These are phyloP conservation scores for Asterophora parasitica DNA, from an alignment of 768 basidiomycete genomes.

Conservation along the genomic window DNA sequence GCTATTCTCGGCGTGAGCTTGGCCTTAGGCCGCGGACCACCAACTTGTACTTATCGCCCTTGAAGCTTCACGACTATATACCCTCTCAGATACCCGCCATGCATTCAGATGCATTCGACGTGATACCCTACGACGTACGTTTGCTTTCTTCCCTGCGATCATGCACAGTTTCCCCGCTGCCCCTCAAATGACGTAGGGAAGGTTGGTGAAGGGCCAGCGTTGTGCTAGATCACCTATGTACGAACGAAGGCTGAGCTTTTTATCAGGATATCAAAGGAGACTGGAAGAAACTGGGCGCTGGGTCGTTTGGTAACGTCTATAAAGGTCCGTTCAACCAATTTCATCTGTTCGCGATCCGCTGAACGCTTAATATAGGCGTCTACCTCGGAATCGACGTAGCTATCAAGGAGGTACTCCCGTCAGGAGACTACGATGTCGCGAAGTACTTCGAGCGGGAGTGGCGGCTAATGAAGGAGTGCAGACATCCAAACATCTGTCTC, in stretches of 20 bases:
- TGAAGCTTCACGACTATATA: neutral
- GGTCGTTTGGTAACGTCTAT: slow-evolving; percentile 91
- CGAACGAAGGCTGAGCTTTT: neutral
- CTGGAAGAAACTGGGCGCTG: slow-evolving; percentile 89
- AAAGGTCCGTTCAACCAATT: slow-evolving; percentile 46
- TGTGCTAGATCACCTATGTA: neutral
- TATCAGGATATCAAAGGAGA: slow-evolving; percentile 77
- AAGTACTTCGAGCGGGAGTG: slow-evolving; percentile 99
- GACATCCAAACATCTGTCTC: slow-evolving; percentile 90
- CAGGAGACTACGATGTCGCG: slow-evolving; percentile 85
- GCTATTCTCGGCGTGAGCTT: too few relatives aligned
- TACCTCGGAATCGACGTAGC: slow-evolving; percentile 97
- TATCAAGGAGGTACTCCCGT: slow-evolving; percentile 93
- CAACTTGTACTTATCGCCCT: neutral
- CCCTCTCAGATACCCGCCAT: slow-evolving; percentile 13
- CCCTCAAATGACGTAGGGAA: neutral
- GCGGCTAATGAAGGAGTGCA: slow-evolving; percentile 93
- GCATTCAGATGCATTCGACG: slow-evolving; percentile 75
- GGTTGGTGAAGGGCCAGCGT: too few relatives aligned
- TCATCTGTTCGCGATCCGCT: slow-evolving; percentile 1
- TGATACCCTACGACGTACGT: slow-evolving; percentile 79
- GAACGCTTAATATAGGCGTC: slow-evolving; percentile 41
- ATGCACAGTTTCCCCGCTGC: neutral
- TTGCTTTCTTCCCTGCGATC: neutral
- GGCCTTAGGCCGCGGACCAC: neutral